These are phyloP conservation scores for Heterobasidion occidentale DNA, from an alignment of 1,284 basidiomycete genomes.

Conservation along the genomic window DNA sequence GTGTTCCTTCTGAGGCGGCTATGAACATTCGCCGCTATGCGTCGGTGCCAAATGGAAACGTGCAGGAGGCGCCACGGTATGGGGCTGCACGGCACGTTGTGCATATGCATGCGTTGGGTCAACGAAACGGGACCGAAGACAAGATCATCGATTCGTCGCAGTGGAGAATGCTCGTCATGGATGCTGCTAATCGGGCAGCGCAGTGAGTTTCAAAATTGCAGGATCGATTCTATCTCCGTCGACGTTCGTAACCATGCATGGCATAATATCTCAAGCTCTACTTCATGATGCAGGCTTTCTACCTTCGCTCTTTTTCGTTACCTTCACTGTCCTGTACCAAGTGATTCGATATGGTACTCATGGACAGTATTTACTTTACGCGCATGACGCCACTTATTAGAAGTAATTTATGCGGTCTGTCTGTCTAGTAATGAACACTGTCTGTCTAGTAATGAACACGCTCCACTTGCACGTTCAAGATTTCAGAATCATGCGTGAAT, in stretches of 20 bases:
- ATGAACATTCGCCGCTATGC: neutral
- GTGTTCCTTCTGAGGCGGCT: too few species aligned
- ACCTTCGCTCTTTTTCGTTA: neutral
- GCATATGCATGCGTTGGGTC: neutral
- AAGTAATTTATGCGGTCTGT: too few species aligned
- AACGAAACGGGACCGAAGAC: slow-evolving; percentile 1
- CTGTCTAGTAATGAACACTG: too few species aligned
- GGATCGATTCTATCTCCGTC: neutral
- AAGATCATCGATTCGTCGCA: slow-evolving; percentile 6
- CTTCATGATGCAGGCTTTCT: neutral
- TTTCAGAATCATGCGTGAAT: too few species aligned
- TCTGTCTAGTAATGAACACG: too few species aligned
- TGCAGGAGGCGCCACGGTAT: neutral
- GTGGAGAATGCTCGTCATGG: slow-evolving; percentile 15
- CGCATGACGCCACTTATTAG: too few species aligned
- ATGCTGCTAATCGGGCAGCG: slow-evolving; percentile 9
- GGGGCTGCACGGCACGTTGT: neutral
- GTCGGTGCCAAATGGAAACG: neutral
- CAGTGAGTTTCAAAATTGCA: neutral
- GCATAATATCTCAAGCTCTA: neutral
- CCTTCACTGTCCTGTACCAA: neutral
- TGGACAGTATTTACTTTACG: too few species aligned
- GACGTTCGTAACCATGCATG: neutral
- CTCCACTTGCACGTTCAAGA: too few species aligned
- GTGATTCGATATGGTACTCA: too few species aligned